Evolutionary conservation across 495 filamentous ascomycete genomes (phyloP), one percentile per base, ranked within the genome.

Genomic region (Collariella sp.): DNA sequence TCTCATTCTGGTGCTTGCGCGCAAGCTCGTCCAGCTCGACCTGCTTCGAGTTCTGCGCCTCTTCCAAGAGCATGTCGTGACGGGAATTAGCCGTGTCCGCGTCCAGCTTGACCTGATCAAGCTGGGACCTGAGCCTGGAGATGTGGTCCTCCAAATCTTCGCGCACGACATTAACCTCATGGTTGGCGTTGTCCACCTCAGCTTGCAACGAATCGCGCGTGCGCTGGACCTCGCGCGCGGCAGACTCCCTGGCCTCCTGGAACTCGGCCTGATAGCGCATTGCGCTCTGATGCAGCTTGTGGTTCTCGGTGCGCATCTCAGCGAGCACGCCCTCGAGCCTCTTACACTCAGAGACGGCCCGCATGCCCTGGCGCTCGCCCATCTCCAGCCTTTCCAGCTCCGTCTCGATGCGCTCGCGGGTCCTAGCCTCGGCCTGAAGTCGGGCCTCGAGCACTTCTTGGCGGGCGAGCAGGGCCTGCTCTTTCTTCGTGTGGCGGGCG

Each of bases 211-310:
- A 78, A 29, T 81, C 78, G 50, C 86, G 83, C 9, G 83, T 86
- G 38, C 88, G 84, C 61, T 91, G 81, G 49, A 89, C 79, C 62
- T 97, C 91, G 12, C 80, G 73, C 24, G 81, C 82, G 36, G 78
- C 87, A 23, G 81, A 81, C 57, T 91, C 87, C 48, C 84, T 83
- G 41, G 89, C 85, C 62, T 93, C 86, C 55, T 87, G 80, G 58
- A 86, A 85, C 64, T 96, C 89, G 48, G 88, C 79, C 69, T 93
- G 83, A 65, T 82, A 84, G n/a, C 81, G 81, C 46, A 84, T 77
- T 35, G 83, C 79, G 52, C 69, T 75, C 62, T 80, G 79, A 48
- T 82, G 76, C 56, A 88, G 72, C 45, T 84, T 79, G 50, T 83
- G 75, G 60, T 82, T 87, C 63, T 94, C 85, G 26, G 76, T 72